Base-by-base conservation (phyloP, 306 rosid species). In the Quercus mongolica region DNA sequence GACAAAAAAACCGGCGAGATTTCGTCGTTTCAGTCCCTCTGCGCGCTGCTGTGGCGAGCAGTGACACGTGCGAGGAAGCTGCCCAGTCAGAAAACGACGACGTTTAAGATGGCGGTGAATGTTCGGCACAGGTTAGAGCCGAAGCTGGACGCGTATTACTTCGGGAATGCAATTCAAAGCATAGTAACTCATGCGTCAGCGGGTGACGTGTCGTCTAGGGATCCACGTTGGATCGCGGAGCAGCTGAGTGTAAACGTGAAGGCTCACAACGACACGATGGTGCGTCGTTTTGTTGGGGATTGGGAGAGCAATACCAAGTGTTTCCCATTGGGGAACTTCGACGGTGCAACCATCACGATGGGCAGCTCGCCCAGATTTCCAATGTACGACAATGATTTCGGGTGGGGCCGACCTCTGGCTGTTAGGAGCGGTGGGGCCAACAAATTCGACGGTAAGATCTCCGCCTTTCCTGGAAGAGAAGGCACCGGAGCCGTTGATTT, bases 301-400 rank as follows among this genome's bases (percentile, higher is more conserved):
- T 95, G 99, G 99, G 98, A 91, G 80, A 68, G 38, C 1, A 80
- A 83, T 13, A 97, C 99, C 9, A 71, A 92, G 80, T 87, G 92
- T 21, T 95, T 95, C 71, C 99, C 98, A 1, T 64, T 95, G 4
- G 99, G 98, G 56, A 95, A 95, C 76, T 76, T 89, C 1, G 98
- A 92, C 77, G 98, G 99, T 2, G 91, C 97, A 2, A 78, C 94
- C 3, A 80, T 91, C 52, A 95, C 99, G 5, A 92, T 92, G 95
- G 99, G 99, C 0, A 92, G 97, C 84, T 95, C 99, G 2, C 96
- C 94, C 4, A 81, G 99, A 73, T 95, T 95, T n/a, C 97, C 97
- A 5, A 92, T 95, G 99, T 95, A 87, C 77, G 88, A 88, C 57
- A 88, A 83, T 75, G 85, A 88, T 74, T 88, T 88, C 78, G 91